Conservation (phyloP, 1,284 basidiomycete species). For the Marasmius sp. region DNA sequence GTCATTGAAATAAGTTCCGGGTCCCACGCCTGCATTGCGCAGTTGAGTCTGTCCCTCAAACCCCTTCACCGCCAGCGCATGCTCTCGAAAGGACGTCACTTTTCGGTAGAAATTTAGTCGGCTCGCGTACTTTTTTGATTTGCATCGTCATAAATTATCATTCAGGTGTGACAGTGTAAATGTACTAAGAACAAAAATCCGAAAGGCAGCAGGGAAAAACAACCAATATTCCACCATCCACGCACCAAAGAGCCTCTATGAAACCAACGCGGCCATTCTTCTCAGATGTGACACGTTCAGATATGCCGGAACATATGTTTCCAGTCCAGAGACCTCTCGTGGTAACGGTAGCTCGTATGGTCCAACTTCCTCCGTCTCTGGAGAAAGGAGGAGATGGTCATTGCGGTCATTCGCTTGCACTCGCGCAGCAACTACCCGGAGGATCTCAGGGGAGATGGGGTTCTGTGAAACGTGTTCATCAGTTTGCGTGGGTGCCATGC, state of each 20-base stretch:
- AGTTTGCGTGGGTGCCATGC: not conserved
- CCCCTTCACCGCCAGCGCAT: too few species aligned
- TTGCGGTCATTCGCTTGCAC: slow-evolving; percentile 94
- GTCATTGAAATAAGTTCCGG: too few species aligned
- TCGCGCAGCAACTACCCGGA: slow-evolving; percentile 92
- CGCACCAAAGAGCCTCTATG: slow-evolving; percentile 34
- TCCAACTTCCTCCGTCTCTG: slow-evolving; percentile 94
- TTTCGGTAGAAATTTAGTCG: too few species aligned
- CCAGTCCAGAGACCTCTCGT: slow-evolving; percentile 83
- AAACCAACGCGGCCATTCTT: slow-evolving; percentile 79
- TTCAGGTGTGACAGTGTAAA: too few species aligned
- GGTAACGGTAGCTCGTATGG: slow-evolving; percentile 88
- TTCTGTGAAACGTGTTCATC: slow-evolving; percentile 50
- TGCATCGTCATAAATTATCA: too few species aligned
- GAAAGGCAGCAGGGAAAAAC: not conserved
- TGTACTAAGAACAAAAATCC: not conserved
- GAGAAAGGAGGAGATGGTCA: slow-evolving; percentile 91
- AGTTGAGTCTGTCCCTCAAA: too few species aligned
- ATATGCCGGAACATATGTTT: slow-evolving; percentile 87
- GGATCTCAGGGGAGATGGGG: slow-evolving; percentile 94
- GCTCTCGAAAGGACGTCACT: too few species aligned
- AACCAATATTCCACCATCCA: not conserved
- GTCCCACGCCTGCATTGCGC: too few species aligned
- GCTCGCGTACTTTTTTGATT: too few species aligned
- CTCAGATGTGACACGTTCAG: slow-evolving; percentile 83